Percentiles rank a stretch among this genome's conserved stretches.
phyloP scores from a whole-genome alignment of 2,329 filamentous ascomycete species.

The Claviceps pusilla region DNA sequence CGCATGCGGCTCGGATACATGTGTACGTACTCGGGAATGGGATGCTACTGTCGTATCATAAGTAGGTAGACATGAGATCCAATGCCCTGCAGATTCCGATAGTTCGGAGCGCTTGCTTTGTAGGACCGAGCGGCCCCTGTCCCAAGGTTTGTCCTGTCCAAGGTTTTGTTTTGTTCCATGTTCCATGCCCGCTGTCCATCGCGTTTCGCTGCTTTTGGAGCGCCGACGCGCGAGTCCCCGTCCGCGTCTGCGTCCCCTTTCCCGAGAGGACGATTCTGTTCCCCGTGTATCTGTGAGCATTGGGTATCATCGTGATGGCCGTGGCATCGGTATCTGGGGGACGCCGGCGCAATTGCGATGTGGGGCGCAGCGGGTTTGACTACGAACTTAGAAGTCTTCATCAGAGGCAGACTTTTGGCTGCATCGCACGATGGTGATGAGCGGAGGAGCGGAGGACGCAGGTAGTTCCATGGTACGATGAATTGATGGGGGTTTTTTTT shows the following conservation, averaged over 20 bases:
- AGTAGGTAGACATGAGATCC: too few relatives aligned
- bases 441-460: too few relatives aligned
- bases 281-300: too few relatives aligned
- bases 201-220: background rate
- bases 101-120: background rate
- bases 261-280: too few relatives aligned
- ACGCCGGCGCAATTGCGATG: background rate
- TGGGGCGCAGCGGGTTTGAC: background rate
- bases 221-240: background rate
- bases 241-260: too few relatives aligned
- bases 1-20: too few relatives aligned
- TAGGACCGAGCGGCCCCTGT: background rate
- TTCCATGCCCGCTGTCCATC: background rate
- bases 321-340: background rate
- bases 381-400: background rate
- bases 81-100: background rate
- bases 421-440: too few relatives aligned
- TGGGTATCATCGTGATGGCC: background rate
- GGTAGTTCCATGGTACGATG: background rate
- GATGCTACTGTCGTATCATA: too few relatives aligned
- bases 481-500: background rate
- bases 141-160: background rate
- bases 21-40: too few relatives aligned
- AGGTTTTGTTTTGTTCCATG: background rate
- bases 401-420: background rate